Evolutionary conservation across 75 land plant genomes (phyloP), one percentile per base, ranked within the genome.

Genomic region (Pinus albicaulis): DNA sequence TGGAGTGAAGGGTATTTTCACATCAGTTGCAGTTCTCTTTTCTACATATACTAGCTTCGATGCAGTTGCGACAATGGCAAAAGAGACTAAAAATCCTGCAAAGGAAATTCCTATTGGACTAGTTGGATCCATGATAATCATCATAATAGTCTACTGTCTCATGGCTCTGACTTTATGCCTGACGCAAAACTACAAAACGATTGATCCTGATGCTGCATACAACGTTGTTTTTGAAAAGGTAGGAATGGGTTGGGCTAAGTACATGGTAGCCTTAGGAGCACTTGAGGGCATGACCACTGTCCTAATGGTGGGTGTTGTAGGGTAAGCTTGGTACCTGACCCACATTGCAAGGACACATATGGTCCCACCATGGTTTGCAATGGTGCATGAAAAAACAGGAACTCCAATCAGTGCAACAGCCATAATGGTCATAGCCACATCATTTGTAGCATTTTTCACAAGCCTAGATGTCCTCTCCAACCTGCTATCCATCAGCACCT

Each of bases 301-400:
- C n/a, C 78, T 94, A 22, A 80, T 94, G 5, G 91, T 92, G 8
- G 48, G 86, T 12, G 84, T 95, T 0, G 88, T 94, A 8, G 95
- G 95, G 3, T 89, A 92, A 60, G 98, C 98, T 1, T 77, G 98
- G 44, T 94, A 94, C 71, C 76, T 94, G 25, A 87, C 98, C 20
- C 98, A 94, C 84, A 94, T 94, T 56, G 95, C 98, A 0, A 62
- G 98, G 1, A 87, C 89, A 24, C 98, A 94, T 77, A 85, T 94
- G 85, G 60, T 94, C 73, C 92, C 95, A 0, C 91, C 92, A 19
- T 92, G 94, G 93, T 74, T 94, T 41, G 95, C 91, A n/a, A 7
- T 66, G 6, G 95, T 94, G 72, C 34, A 87, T 56, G 64, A 19
- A 12, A 73, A 41, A 15, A 92, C 95, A 14, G 89, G 87, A n/a